Base-by-base conservation (phyloP, 1,284 basidiomycete genomes). In the Leccinum griseonigrum region DNA sequence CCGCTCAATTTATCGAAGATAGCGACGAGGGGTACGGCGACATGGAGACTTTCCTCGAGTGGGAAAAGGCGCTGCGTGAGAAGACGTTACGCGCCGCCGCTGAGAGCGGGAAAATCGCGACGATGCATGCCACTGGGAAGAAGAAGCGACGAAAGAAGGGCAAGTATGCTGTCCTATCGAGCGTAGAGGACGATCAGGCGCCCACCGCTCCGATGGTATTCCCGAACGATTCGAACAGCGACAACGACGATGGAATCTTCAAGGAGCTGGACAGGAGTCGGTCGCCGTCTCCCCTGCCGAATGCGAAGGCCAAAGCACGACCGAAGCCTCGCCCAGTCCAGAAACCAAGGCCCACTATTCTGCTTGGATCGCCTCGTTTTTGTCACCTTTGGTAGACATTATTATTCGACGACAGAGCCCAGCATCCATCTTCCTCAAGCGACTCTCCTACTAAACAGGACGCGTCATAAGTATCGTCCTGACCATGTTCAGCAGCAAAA, bases 1-100 rank as follows among this genome's bases (percentile, higher is more conserved):
- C 88, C 11, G 94, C 94, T 6, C 90, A 94, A 72, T 94, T 95
- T 72, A 94, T 96, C 71, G 85, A 90, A 71, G 94, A 96, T 74
- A 92, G 91, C 67, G 94, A 97, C 69, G 91, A 81, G 64, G 92
- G 92, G 73, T 84, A 84, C 63, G 90, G 83, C 18, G 85, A 87
- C 67, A 85, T 90, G 74, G 88, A 90, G 54, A 82, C 78, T 5
- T 97, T 97, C 81, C 86, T 94, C 64, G 90, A 83, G 69, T 84
- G 81, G 67, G 94, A 96, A 75, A 84, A 82, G 65, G 78, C 70
- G 61, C 71, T 85, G 54, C 76, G 86, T 56, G 78, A 79, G 66
- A 79, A 78, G 69, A 83, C 81, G 64, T 78, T 79, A 51, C 71
- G 71, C 56, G 79, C 82, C 54, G 84, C 86, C 32, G 76, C 77